Evolutionary conservation across 345 rosid genomes (phyloP).

Genomic region (Dimocarpus longan): DNA sequence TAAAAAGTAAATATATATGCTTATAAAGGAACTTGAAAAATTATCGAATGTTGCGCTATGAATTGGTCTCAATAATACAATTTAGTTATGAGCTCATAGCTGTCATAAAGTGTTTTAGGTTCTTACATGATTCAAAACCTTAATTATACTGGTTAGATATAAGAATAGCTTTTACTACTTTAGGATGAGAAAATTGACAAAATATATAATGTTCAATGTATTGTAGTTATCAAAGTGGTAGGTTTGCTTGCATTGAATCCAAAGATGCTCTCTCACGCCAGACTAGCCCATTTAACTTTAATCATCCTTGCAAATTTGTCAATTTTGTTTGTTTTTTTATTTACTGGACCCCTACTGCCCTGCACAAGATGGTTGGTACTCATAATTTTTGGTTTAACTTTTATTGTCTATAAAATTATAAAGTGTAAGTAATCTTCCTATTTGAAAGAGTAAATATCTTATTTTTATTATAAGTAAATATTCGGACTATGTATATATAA

Average conservation of each 20-base stretch:
- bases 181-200: not conserved
- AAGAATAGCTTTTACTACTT: not conserved
- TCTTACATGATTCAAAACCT: not conserved
- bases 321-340: not conserved
- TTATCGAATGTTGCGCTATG: too few species aligned
- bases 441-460: too few species aligned
- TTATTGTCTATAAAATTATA: too few species aligned
- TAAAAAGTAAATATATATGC: too few species aligned
- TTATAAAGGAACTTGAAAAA: too few species aligned
- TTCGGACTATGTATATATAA: too few species aligned
- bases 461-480: too few species aligned
- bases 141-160: not conserved
- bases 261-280: slow-evolving; percentile 14
- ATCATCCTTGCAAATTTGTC: not conserved
- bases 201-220: not conserved
- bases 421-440: too few species aligned
- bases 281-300: not conserved
- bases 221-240: not conserved
- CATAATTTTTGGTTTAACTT: too few species aligned
- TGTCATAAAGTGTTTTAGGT: not conserved
- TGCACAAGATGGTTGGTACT: not conserved
- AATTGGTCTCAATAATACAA: not conserved
- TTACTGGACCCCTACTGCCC: not conserved
- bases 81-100: not conserved
- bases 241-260: not conserved